Percentiles rank a stretch among this genome's conserved stretches.
phyloP scores from a whole-genome alignment of 1,139 yeast genomes.

The Kurtzmaniella quercitrusa region DNA sequence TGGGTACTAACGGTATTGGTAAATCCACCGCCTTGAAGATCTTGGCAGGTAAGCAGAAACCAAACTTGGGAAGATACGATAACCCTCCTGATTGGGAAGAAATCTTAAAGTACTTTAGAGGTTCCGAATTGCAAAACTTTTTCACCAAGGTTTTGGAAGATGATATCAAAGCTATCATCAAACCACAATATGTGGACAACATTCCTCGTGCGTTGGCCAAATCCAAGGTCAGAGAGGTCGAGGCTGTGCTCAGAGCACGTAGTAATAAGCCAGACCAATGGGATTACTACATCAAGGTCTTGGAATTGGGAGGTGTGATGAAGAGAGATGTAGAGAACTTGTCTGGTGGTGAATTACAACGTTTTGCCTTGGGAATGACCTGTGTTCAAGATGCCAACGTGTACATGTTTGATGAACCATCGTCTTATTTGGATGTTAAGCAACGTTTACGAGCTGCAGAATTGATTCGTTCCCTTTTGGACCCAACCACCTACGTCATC shows the following conservation, averaged over 20 bases:
- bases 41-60: constrained; percentile 97
- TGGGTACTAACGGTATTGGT: constrained; percentile 99
- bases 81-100: constrained; percentile 98
- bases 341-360: constrained; percentile 98
- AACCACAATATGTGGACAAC: constrained; percentile 97
- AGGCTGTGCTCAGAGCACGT: constrained; percentile 72
- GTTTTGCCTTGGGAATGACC: constrained; percentile 97
- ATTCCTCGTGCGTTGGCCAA: constrained; percentile 89
- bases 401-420: constrained; percentile 98
- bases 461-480: constrained; percentile 80
- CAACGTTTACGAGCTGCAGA: constrained; percentile 98
- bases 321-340: constrained; percentile 83
- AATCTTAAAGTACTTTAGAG: constrained; percentile 85
- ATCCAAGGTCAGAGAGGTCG: constrained; percentile 85
- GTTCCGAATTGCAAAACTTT: constrained; percentile 93
- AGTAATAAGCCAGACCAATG: constrained; percentile 60
- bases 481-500: constrained; percentile 75
- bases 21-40: constrained; percentile 97
- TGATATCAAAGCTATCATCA: constrained; percentile 87
- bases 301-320: constrained; percentile 72
- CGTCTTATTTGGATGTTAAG: constrained; percentile 95
- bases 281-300: constrained; percentile 58
- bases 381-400: constrained; percentile 94
- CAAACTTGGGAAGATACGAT: constrained; percentile 88
- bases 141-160: constrained; percentile 93